These are phyloP conservation scores for Xylaria sp. DNA, from an alignment of 2,329 filamentous ascomycete genomes.

Conservation along the genomic window DNA sequence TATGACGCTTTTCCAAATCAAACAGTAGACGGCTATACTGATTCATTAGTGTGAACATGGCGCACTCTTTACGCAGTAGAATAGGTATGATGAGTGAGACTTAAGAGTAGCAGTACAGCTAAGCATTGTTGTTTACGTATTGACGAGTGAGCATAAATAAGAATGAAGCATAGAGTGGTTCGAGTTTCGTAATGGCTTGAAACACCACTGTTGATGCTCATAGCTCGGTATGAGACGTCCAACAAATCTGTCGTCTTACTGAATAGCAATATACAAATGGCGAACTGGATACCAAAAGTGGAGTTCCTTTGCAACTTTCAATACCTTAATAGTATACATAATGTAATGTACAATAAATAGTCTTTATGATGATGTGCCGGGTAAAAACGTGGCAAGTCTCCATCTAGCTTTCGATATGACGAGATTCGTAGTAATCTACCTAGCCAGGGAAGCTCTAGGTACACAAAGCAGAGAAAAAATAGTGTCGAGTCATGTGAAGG, in stretches of 20 bases:
- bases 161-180: neutral
- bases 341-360: slow-evolving; percentile 3
- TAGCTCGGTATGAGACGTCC: neutral
- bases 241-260: neutral
- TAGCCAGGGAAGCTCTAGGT: neutral
- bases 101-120: slow-evolving; percentile 7
- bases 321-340: too few relatives aligned
- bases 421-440: slow-evolving; percentile 16
- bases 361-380: too few relatives aligned
- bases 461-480: slow-evolving; percentile 6
- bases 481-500: slow-evolving; percentile 25
- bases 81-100: slow-evolving; percentile 24
- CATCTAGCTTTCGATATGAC: neutral
- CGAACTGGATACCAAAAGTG: neutral
- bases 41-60: slow-evolving; percentile 21
- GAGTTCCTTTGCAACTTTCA: neutral
- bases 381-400: slow-evolving; percentile 11
- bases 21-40: slow-evolving; percentile 8
- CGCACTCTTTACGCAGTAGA: slow-evolving; percentile 16
- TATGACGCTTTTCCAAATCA: slow-evolving; percentile 30
- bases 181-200: neutral
- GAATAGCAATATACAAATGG: neutral
- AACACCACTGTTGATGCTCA: neutral
- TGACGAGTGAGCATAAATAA: neutral
- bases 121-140: neutral